Evolutionary conservation across 192 early-diverging fungal species (phyloP).

Genomic region (Coemansia interrupta): DNA sequence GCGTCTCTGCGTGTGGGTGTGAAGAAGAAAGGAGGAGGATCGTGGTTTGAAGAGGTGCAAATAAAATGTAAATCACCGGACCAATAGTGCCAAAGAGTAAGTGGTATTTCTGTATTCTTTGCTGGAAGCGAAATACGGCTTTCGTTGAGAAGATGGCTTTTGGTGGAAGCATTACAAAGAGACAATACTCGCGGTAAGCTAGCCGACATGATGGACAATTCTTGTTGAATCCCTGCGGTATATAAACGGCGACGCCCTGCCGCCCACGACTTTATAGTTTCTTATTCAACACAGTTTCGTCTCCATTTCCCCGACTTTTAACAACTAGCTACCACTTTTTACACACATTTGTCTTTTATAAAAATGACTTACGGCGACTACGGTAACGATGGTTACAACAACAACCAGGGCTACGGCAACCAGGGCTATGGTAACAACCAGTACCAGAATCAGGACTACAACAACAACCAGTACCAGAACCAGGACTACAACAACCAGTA

Average conservation of each 20-base stretch:
- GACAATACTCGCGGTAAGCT: no score
- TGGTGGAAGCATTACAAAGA: no score
- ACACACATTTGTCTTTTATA: neutral
- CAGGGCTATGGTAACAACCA: neutral
- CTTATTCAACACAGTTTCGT: no score
- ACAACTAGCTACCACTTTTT: no score
- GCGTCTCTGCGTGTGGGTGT: no score
- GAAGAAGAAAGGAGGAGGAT: no score
- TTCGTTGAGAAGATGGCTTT: constrained; percentile 1
- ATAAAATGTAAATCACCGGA: neutral
- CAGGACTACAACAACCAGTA: constrained; percentile 7
- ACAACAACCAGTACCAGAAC: constrained; percentile 8
- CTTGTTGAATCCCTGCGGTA: no score
- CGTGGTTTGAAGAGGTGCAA: neutral
- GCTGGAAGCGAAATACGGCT: constrained; percentile 1
- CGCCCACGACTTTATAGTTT: no score
- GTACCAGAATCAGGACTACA: constrained; percentile 7
- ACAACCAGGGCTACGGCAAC: constrained; percentile 4
- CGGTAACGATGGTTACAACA: neutral
- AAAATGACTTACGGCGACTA: neutral
- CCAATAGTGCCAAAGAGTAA: neutral
- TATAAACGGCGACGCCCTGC: no score
- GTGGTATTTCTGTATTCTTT: neutral
- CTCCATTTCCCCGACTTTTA: no score
- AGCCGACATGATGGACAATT: no score